phyloP scores from a whole-genome alignment of 441 rosid genomes.

The Erysimum cheiri region DNA sequence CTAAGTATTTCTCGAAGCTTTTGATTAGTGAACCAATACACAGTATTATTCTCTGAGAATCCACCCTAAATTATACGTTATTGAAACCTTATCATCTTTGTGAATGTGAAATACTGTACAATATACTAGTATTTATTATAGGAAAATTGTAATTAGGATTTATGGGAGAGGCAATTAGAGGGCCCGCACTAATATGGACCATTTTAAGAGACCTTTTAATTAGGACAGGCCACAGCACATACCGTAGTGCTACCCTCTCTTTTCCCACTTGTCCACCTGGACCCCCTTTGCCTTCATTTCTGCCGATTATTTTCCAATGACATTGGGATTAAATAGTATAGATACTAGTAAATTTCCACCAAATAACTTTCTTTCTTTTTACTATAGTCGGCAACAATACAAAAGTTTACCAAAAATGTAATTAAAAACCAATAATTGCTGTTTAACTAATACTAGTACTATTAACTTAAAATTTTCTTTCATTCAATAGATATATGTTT shows the following conservation, averaged over 20 bases:
- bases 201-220: constrained; percentile 18
- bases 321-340: not conserved
- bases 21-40: not conserved
- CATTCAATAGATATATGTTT: not conserved
- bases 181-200: constrained; percentile 14
- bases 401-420: not conserved
- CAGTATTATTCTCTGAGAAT: not conserved
- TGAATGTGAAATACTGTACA: not conserved
- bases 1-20: not conserved
- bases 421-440: not conserved
- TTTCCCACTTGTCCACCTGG: constrained; percentile 39
- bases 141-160: not conserved
- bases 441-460: not conserved
- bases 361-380: not conserved
- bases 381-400: not conserved
- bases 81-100: not conserved
- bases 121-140: not conserved
- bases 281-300: constrained; percentile 35
- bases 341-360: not conserved
- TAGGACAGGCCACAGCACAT: constrained; percentile 30
- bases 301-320: constrained; percentile 22
- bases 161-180: not conserved
- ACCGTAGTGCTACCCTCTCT: constrained; percentile 18
- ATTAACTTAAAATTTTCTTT: not conserved
- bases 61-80: not conserved